Percentiles rank a stretch among this genome's conserved stretches.
Evolutionary conservation across 306 rosid genomes (phyloP).

Genomic region (Sophora flavescens): DNA sequence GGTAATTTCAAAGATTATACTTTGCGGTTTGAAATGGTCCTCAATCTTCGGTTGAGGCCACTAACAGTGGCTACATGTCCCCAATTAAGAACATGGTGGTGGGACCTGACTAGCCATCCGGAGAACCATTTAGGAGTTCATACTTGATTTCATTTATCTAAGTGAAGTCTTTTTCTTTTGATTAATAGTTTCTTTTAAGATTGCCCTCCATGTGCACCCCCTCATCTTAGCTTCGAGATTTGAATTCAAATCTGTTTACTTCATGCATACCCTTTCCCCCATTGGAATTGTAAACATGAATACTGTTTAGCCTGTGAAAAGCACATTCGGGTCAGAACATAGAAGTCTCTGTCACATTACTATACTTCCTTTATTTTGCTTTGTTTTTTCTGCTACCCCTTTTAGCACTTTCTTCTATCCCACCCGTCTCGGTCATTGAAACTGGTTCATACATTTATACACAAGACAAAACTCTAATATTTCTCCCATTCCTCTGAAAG

Average conservation of each 20-base stretch:
- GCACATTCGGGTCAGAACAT: not conserved
- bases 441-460: not conserved
- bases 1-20: constrained; percentile 17
- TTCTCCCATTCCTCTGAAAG: too few species aligned
- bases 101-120: constrained; percentile 50
- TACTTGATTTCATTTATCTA: constrained; percentile 16
- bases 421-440: constrained; percentile 34
- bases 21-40: constrained; percentile 49
- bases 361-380: not conserved
- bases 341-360: not conserved
- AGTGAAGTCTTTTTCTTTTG: constrained; percentile 37
- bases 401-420: constrained; percentile 18
- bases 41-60: constrained; percentile 49
- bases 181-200: constrained; percentile 44
- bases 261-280: constrained; percentile 24
- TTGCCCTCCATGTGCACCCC: constrained; percentile 55
- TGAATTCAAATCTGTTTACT: constrained; percentile 52
- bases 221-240: constrained; percentile 31
- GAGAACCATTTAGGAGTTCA: constrained; percentile 33
- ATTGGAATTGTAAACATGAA: constrained; percentile 27
- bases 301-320: constrained; percentile 23
- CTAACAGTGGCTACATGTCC: constrained; percentile 39
- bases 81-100: constrained; percentile 42
- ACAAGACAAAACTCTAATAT: too few species aligned
- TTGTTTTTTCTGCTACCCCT: not conserved